These are phyloP conservation scores for Botrytis hyacinthi DNA, from an alignment of 2,329 filamentous ascomycete genomes.

Conservation along the genomic window DNA sequence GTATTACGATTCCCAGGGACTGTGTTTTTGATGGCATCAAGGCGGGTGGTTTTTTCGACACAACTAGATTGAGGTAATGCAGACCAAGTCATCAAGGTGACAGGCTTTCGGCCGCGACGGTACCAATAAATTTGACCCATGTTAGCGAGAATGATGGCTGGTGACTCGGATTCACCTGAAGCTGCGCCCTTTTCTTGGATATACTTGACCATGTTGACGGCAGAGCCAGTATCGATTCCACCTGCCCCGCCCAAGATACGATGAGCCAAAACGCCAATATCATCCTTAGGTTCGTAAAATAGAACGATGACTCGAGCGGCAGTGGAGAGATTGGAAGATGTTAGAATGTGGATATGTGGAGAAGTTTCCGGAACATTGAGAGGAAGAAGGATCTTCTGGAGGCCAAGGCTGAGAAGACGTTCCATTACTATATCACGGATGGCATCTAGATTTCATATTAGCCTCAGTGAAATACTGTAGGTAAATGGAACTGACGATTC, in stretches of 20 bases:
- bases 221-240: constrained; percentile 68
- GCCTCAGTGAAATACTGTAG: not conserved
- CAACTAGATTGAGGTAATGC: constrained; percentile 61
- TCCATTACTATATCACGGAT: constrained; percentile 57
- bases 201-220: constrained; percentile 59
- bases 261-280: constrained; percentile 73
- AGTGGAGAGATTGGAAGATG: constrained; percentile 52
- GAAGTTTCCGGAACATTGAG: constrained; percentile 46
- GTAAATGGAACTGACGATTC: constrained; percentile 56
- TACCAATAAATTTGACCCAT: constrained; percentile 76
- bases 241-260: constrained; percentile 61
- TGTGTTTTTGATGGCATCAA: constrained; percentile 56
- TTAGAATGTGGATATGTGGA: constrained; percentile 69
- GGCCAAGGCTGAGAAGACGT: constrained; percentile 60
- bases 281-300: constrained; percentile 68
- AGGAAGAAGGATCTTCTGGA: constrained; percentile 63
- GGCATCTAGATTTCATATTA: constrained; percentile 50
- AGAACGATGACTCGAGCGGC: constrained; percentile 68
- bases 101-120: constrained; percentile 56
- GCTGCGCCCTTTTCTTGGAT: constrained; percentile 38
- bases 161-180: constrained; percentile 38
- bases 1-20: constrained; percentile 59
- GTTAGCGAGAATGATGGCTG: constrained; percentile 73
- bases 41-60: constrained; percentile 54
- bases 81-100: constrained; percentile 58